phyloP scores from a whole-genome alignment of 148 eudicot species.

The Oxyria digyna region DNA sequence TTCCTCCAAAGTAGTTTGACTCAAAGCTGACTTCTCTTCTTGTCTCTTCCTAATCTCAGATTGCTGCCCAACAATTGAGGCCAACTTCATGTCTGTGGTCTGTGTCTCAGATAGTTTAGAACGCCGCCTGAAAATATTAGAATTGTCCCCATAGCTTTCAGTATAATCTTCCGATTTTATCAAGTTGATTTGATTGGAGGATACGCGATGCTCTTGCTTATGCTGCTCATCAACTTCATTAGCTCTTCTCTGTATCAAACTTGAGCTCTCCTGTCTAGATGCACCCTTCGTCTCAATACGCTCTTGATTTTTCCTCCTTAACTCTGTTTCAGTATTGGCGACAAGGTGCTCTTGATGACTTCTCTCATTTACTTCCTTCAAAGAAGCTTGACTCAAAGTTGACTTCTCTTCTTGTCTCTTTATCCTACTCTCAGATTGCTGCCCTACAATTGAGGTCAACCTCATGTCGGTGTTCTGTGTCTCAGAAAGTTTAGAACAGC shows the following conservation, averaged over 20 bases:
- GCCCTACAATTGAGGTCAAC: slow-evolving; percentile 13
- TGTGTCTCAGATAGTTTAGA: neutral
- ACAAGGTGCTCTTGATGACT: slow-evolving; percentile 16
- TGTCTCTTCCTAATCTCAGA: slow-evolving; percentile 30
- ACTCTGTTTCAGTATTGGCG: slow-evolving; percentile 16
- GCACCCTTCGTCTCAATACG: slow-evolving; percentile 22
- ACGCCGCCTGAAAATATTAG: slow-evolving; percentile 13
- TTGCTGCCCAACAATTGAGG: slow-evolving; percentile 16
- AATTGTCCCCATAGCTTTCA: slow-evolving; percentile 16
- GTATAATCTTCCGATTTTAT: slow-evolving; percentile 20
- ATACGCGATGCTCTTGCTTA: slow-evolving; percentile 13
- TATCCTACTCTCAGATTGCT: slow-evolving; percentile 24
- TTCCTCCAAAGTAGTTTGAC: too few relatives aligned
- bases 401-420: too few relatives aligned
- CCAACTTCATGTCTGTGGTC: neutral
- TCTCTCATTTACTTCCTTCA: slow-evolving; percentile 18
- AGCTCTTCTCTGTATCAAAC: slow-evolving; percentile 9
- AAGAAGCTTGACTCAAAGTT: too few relatives aligned
- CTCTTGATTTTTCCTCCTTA: slow-evolving; percentile 17
- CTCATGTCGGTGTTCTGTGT: neutral
- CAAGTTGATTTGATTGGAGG: slow-evolving; percentile 17
- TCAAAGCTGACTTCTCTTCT: too few relatives aligned
- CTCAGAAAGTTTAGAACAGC: neutral
- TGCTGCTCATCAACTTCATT: slow-evolving; percentile 17
- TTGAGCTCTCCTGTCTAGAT: slow-evolving; percentile 24